Conservation (phyloP, 2,329 filamentous ascomycete genomes). For the Colletotrichum viniferum region DNA sequence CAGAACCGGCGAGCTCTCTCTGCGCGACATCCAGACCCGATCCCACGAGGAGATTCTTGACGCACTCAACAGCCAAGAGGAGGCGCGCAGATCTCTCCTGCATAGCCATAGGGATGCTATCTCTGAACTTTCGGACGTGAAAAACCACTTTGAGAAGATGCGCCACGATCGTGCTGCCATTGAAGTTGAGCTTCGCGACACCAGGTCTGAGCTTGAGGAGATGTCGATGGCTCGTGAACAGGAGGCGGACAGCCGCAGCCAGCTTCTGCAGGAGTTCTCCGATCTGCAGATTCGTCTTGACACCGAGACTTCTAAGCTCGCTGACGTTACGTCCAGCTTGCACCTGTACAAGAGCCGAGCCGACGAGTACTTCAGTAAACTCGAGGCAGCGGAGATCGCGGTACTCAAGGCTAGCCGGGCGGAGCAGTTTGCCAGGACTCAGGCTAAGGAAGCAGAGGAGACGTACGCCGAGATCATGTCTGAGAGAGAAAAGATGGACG, state of each 20-base stretch:
- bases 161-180: slow-evolving; percentile 79
- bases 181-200: slow-evolving; percentile 87
- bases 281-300: slow-evolving; percentile 94
- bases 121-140: slow-evolving; percentile 83
- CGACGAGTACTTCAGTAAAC: slow-evolving; percentile 95
- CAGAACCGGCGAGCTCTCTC: slow-evolving; percentile 82
- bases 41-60: slow-evolving; percentile 95
- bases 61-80: slow-evolving; percentile 89
- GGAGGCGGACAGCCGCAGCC: slow-evolving; percentile 83
- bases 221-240: slow-evolving; percentile 80
- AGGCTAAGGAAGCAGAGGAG: slow-evolving; percentile 90
- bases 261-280: slow-evolving; percentile 89
- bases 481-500: slow-evolving; percentile 89
- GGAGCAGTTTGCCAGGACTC: slow-evolving; percentile 91
- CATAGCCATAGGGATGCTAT: slow-evolving; percentile 86
- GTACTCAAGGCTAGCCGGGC: slow-evolving; percentile 91
- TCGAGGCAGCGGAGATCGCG: slow-evolving; percentile 95
- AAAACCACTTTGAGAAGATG: slow-evolving; percentile 84
- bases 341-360: slow-evolving; percentile 89
- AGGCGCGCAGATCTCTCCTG: slow-evolving; percentile 80
- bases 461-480: slow-evolving; percentile 89
- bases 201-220: slow-evolving; percentile 82
- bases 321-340: slow-evolving; percentile 83
- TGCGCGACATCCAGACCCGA: slow-evolving; percentile 90
- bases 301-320: slow-evolving; percentile 82